Percentiles rank a stretch among this genome's conserved stretches.
Conservation (phyloP, 129 eudicot species). For the Helianthus tuberosus region DNA sequence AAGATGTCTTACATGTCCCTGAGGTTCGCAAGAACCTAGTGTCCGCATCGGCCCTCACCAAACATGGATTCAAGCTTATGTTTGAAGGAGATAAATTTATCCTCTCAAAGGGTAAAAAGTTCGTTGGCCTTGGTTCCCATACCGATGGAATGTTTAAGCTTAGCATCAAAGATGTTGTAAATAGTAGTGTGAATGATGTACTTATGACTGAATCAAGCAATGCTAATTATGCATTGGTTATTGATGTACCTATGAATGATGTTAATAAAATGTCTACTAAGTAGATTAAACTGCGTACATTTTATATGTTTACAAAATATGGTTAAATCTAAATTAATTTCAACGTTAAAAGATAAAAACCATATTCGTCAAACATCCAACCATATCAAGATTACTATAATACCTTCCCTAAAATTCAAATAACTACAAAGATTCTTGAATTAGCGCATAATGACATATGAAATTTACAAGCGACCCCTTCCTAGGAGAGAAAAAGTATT, state of each 20-base stretch:
- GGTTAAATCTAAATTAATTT: not conserved
- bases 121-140: not conserved
- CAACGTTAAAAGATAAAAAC: not conserved
- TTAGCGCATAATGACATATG: not conserved
- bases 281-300: not conserved
- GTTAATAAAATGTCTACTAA: conserved; percentile 1
- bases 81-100: too few species aligned
- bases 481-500: not conserved
- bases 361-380: not conserved
- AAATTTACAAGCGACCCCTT: not conserved
- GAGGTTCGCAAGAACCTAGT: conserved; percentile 1
- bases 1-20: conserved; percentile 2
- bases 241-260: not conserved
- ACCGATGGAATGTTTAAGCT: not conserved
- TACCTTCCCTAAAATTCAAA: not conserved
- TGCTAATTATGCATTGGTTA: not conserved
- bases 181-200: not conserved
- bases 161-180: not conserved
- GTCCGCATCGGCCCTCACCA: not conserved
- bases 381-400: not conserved
- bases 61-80: not conserved
- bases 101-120: not conserved
- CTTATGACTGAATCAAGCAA: not conserved
- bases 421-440: not conserved
- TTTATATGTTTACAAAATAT: not conserved